A percentile compares a stretch with the other conserved stretches of the same genome.
These are phyloP conservation scores for Stevia rebaudiana DNA, from an alignment of 140 eudicot species.

Conservation along the genomic window DNA sequence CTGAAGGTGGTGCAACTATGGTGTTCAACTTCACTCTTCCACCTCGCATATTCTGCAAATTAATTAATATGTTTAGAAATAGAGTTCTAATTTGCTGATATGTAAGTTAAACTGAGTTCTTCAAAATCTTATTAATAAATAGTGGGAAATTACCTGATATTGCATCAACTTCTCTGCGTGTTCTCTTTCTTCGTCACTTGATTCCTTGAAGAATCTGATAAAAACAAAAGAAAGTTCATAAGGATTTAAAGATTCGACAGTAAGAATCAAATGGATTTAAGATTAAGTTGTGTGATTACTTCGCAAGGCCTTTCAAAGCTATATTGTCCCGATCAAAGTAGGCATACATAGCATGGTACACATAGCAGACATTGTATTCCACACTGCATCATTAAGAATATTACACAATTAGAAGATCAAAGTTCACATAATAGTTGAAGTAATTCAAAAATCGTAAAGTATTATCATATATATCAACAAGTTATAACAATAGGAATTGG, in stretches of 20 bases:
- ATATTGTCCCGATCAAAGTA: constrained; percentile 96
- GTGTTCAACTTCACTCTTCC: constrained; percentile 71
- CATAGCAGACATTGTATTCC: constrained; percentile 78
- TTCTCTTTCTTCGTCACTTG: constrained; percentile 84
- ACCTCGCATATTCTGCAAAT: constrained; percentile 65
- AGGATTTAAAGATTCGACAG: background rate
- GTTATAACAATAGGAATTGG: background rate
- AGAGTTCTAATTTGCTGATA: background rate
- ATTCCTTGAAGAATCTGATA: constrained; percentile 72
- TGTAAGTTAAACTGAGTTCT: background rate
- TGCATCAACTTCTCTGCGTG: constrained; percentile 80
- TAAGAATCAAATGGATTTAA: background rate
- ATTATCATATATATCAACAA: background rate
- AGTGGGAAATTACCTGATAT: constrained; percentile 52
- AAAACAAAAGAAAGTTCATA: background rate
- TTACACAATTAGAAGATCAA: background rate
- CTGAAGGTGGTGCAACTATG: constrained; percentile 51
- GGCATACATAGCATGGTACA: constrained; percentile 69
- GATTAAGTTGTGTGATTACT: constrained; percentile 38
- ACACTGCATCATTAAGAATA: constrained; percentile 47
- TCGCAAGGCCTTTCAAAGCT: constrained; percentile 87
- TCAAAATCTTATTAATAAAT: background rate
- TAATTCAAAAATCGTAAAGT: background rate
- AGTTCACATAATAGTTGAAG: background rate
- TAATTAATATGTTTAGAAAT: background rate